Evolutionary conservation across 352 stramenopile species (phyloP).

Genomic region (Phytopythium oedochilum): DNA sequence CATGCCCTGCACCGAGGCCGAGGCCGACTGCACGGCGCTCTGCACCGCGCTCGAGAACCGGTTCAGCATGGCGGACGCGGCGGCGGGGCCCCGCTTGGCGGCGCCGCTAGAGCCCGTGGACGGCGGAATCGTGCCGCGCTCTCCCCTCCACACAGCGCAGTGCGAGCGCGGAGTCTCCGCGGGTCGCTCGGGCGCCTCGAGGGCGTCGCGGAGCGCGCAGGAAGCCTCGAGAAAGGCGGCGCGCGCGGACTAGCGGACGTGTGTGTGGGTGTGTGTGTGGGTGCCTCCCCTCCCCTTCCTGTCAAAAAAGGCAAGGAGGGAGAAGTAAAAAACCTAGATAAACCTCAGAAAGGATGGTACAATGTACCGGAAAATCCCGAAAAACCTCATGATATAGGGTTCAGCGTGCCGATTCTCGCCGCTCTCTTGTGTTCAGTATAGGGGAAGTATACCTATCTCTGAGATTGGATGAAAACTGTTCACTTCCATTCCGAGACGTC

Average conservation of each 20-base stretch:
- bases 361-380: background rate
- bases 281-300: background rate
- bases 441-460: background rate
- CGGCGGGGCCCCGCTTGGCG: constrained; percentile 1
- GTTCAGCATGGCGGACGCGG: constrained; percentile 56
- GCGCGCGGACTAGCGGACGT: no score
- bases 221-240: background rate
- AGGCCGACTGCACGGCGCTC: constrained; percentile 37
- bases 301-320: background rate
- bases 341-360: background rate
- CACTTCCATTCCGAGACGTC: no score
- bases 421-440: background rate
- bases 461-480: background rate
- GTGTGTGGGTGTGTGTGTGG: background rate
- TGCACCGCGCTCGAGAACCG: constrained; percentile 72
- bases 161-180: no score
- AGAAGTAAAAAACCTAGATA: background rate
- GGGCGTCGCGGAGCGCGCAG: no score
- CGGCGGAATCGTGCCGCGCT: background rate
- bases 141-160: background rate
- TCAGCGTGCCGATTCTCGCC: background rate
- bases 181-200: no score
- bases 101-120: background rate
- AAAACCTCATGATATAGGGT: background rate
- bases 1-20: constrained; percentile 50